Conservation (phyloP, 192 early-diverging fungal species). For the Spizellomyces sp. region DNA sequence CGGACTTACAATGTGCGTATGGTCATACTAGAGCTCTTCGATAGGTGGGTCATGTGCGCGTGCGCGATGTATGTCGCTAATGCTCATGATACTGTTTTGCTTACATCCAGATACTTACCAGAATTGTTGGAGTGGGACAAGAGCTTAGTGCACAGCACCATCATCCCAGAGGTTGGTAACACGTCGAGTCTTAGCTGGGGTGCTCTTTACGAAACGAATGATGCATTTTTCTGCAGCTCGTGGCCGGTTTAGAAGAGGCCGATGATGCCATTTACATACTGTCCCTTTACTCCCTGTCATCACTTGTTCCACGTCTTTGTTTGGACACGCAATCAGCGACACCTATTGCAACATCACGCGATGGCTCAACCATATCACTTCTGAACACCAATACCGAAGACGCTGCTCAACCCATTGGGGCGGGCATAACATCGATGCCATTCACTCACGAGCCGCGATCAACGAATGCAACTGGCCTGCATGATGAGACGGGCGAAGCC, state of each 20-base stretch:
- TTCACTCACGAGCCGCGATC: neutral
- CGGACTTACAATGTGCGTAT: constrained; percentile 17
- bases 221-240: neutral
- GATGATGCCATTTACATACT: constrained; percentile 16
- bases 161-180: constrained; percentile 26
- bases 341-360: neutral
- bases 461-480: no score
- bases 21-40: constrained; percentile 20
- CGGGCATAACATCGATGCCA: neutral
- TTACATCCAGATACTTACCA: constrained; percentile 6
- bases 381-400: neutral
- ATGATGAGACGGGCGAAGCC: neutral
- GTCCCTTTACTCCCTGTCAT: constrained; percentile 16
- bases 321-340: neutral
- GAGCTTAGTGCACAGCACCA: constrained; percentile 2
- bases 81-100: neutral
- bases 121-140: constrained; percentile 20
- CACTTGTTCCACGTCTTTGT: neutral
- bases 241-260: constrained; percentile 19
- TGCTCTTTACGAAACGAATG: neutral
- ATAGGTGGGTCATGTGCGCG: constrained; percentile 6
- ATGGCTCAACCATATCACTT: neutral
- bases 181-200: no score
- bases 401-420: no score
- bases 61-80: neutral